phyloP scores from a whole-genome alignment of 225 moss, liverwort and hornwort genomes.

The Physcomitrellopsis africana region DNA sequence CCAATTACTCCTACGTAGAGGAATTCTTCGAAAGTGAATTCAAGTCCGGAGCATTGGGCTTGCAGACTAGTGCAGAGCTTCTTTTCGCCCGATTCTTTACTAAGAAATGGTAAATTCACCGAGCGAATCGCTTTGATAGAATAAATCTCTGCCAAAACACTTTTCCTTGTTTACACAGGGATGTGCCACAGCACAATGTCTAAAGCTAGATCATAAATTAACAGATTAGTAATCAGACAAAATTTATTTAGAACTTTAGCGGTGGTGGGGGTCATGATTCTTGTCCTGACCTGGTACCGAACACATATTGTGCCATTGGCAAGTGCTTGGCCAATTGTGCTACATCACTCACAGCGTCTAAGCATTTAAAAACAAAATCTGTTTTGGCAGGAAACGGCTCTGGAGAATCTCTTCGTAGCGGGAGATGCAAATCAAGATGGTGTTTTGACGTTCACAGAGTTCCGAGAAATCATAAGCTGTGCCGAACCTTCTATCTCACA shows the following conservation, averaged over 20 bases:
- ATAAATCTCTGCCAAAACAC: not conserved
- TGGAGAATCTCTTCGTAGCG: slow-evolving; percentile 87
- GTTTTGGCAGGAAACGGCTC: slow-evolving; percentile 63
- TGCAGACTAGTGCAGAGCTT: not conserved
- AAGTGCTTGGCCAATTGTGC: not conserved
- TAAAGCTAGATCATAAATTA: not conserved
- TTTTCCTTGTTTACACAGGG: not conserved
- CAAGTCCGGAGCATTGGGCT: too few relatives aligned
- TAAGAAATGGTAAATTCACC: not conserved
- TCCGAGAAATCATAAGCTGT: slow-evolving; percentile 82
- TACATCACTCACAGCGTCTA: not conserved
- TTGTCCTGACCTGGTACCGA: not conserved
- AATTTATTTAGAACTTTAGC: not conserved
- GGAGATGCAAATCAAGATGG: slow-evolving; percentile 98
- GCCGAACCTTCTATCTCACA: slow-evolving; percentile 84
- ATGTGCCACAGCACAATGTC: not conserved
- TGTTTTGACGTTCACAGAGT: slow-evolving; percentile 90
- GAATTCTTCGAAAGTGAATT: too few relatives aligned
- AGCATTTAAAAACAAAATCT: not conserved
- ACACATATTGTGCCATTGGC: slow-evolving; percentile 4
- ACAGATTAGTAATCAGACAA: not conserved
- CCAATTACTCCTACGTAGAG: not conserved
- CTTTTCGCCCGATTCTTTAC: not conserved
- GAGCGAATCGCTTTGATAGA: not conserved
- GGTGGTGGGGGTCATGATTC: not conserved